Conservation (phyloP, 2,329 filamentous ascomycete genomes). For the Paracamarosporium sp. region DNA sequence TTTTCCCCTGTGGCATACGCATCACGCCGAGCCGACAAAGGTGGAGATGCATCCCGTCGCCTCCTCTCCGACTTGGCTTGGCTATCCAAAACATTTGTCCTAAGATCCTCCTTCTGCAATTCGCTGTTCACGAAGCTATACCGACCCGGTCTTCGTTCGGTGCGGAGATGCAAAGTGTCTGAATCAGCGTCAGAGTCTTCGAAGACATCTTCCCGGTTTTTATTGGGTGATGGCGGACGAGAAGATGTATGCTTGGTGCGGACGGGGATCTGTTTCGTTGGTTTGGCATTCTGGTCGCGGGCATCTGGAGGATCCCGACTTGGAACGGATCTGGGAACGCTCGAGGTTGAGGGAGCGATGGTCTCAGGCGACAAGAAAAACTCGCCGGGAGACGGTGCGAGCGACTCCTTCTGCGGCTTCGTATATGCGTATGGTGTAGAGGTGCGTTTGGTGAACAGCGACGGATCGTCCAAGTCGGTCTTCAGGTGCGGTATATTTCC, state of each 20-base stretch:
- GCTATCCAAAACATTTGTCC: slow-evolving; percentile 31
- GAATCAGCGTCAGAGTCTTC: slow-evolving; percentile 41
- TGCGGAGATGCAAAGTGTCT: slow-evolving; percentile 33
- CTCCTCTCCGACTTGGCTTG: slow-evolving; percentile 23
- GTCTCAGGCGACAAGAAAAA: slow-evolving; percentile 58
- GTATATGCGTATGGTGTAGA: slow-evolving; percentile 56
- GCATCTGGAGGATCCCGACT: slow-evolving; percentile 18
- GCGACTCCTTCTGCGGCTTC: slow-evolving; percentile 41
- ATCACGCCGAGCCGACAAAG: slow-evolving; percentile 18
- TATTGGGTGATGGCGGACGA: slow-evolving; percentile 21
- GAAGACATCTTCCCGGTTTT: slow-evolving; percentile 31
- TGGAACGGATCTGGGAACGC: slow-evolving; percentile 33
- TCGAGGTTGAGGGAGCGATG: slow-evolving; percentile 47
- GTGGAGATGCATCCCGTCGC: slow-evolving; percentile 24
- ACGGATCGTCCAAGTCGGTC: slow-evolving; percentile 45
- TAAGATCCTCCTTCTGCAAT: slow-evolving; percentile 41
- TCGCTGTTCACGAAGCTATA: slow-evolving; percentile 50
- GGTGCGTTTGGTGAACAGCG: slow-evolving; percentile 49
- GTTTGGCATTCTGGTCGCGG: slow-evolving; percentile 28
- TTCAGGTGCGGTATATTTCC: slow-evolving; percentile 42
- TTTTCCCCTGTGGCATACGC: slow-evolving; percentile 14
- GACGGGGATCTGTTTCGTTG: slow-evolving; percentile 36
- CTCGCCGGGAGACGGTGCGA: slow-evolving; percentile 46
- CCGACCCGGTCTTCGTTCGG: slow-evolving; percentile 39
- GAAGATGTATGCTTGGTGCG: slow-evolving; percentile 31